Evolutionary conservation across 2,329 filamentous ascomycete genomes (phyloP).

Genomic region (Phyllosticta ampelicida): DNA sequence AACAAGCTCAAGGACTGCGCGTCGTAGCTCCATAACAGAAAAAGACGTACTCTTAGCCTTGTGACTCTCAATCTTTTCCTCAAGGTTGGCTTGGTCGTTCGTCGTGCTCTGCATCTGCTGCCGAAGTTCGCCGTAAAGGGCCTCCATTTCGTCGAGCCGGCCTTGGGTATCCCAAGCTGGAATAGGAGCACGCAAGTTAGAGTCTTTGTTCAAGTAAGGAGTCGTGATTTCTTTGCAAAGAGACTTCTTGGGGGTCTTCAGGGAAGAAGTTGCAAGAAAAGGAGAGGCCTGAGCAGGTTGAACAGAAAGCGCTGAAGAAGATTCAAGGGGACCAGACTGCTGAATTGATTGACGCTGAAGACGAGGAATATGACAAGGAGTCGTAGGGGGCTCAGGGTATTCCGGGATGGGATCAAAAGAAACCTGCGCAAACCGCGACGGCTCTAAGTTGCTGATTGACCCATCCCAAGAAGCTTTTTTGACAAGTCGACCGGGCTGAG

Average conservation of each 20-base stretch:
- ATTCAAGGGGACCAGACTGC: conserved; percentile 12
- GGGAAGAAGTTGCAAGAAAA: background rate
- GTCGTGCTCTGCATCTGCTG: conserved; percentile 60
- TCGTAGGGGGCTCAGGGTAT: conserved; percentile 6
- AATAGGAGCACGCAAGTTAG: conserved; percentile 48
- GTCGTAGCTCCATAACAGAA: conserved; percentile 3
- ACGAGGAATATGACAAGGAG: conserved; percentile 8
- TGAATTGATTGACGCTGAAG: background rate
- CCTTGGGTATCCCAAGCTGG: conserved; percentile 73
- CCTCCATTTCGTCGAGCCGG: conserved; percentile 65
- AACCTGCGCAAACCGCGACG: background rate
- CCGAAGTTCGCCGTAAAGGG: conserved; percentile 60
- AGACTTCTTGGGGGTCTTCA: conserved; percentile 1
- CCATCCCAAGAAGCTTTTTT: conserved; percentile 4
- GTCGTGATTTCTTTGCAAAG: conserved; percentile 7
- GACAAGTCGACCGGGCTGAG: background rate
- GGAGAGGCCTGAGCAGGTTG: background rate
- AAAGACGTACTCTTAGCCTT: conserved; percentile 58
- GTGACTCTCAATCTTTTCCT: conserved; percentile 62
- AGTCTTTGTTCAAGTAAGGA: conserved; percentile 58
- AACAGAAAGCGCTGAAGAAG: conserved; percentile 10
- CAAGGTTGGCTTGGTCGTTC: conserved; percentile 56
- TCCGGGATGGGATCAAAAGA: conserved; percentile 6
- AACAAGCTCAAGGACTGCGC: conserved; percentile 5
- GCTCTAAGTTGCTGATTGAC: background rate